phyloP scores from a whole-genome alignment of 192 early-diverging fungal genomes.

The Mortierella claussenii region DNA sequence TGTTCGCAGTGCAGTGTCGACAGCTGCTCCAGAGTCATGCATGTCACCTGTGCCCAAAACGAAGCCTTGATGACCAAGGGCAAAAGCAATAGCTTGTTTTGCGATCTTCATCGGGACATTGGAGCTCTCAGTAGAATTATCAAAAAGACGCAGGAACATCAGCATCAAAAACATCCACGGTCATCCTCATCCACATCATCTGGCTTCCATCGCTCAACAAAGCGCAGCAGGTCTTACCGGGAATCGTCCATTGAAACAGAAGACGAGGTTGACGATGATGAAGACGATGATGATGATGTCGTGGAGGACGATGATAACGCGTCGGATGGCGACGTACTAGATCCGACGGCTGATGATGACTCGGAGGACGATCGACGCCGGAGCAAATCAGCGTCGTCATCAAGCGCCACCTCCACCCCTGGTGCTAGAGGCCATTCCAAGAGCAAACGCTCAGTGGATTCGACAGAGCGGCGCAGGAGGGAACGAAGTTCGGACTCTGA shows the following conservation, averaged over 20 bases:
- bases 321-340: conserved; percentile 21
- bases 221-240: conserved; percentile 29
- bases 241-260: conserved; percentile 28
- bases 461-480: conserved; percentile 18
- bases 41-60: conserved; percentile 48
- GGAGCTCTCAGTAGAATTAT: conserved; percentile 29
- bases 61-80: conserved; percentile 22
- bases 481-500: conserved; percentile 34
- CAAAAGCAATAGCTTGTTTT: conserved; percentile 13
- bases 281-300: conserved; percentile 15
- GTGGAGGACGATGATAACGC: conserved; percentile 24
- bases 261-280: conserved; percentile 25
- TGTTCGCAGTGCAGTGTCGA: conserved; percentile 30
- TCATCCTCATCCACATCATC: conserved; percentile 4
- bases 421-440: conserved; percentile 12
- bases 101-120: conserved; percentile 32
- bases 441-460: conserved; percentile 8
- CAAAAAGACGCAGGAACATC: conserved; percentile 7
- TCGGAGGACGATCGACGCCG: conserved; percentile 14
- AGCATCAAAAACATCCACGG: neutral
- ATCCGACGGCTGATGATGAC: conserved; percentile 4
- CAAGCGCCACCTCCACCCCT: conserved; percentile 2
- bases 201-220: conserved; percentile 26
- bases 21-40: conserved; percentile 27
- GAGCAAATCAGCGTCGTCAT: conserved; percentile 7